Evolutionary conservation across 2,329 filamentous ascomycete species (phyloP), one percentile per base, ranked within the genome.

Genomic region (Phyllosticta capitalensis): DNA sequence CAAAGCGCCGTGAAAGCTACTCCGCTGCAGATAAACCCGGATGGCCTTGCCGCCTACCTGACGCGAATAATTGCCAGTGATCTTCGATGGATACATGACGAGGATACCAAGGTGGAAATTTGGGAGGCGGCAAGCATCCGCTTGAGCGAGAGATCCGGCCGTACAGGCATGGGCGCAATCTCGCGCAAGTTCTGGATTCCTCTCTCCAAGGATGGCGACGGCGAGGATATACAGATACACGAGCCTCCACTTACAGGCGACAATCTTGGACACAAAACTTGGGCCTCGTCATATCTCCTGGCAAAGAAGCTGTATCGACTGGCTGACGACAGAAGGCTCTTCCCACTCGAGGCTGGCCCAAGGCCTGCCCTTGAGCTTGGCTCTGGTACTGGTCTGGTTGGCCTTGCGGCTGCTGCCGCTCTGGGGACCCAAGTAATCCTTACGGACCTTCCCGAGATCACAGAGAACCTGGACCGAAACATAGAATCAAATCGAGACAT

Each of bases 231-330:
- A 55, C 80, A 81, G 38, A 84, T 99, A 48, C 82, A 90, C 60
- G 94, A 99, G 70, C 94, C 94, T 1, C 86, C 91, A 0, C 78
- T 97, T 59, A 95, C 90, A 0, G 88, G 88, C 6, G 92, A 96
- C 72, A 88, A 89, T 61, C 79, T 97, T 19, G 94, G 94, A 1
- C 81, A 95, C 71, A 97, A 99, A 73, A 99, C 94, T 0, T 97
- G 94, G 94, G 90, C 89, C 0, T 92, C 91, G 0, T 92, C 91
- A 0, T 95, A 91, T 68, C 81, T 95, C 1, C 83, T 97, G 4
- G 88, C 92, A 0, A 87, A 83, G 65, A 84, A 88, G 22, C 81
- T 97, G 24, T 68, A 68, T 54, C 63, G 61, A 2, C 68, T 80
- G 17, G 38, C 64, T 3, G 50, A 55, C 14, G 54, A 60, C 38